Base-by-base conservation (phyloP, 305 asterid genomes). In the Lippia alba region DNA sequence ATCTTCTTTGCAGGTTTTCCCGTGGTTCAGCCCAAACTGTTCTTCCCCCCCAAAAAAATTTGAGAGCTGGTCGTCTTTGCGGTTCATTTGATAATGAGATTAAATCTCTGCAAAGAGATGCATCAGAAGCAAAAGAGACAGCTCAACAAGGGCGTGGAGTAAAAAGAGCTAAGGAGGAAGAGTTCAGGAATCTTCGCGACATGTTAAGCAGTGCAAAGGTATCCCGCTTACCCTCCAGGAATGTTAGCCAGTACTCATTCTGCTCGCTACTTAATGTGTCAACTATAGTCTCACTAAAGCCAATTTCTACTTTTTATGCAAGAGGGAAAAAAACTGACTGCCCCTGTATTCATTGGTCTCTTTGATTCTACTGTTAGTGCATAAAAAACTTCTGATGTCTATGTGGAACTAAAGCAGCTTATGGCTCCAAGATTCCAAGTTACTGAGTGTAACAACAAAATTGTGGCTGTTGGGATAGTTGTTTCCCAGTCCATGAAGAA, bases 21-120 rank as follows among this genome's bases (percentile, higher is more conserved):
- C 99, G 97, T 57, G 88, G 92, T 82, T 84, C 96, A 64, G 84
- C 89, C 61, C 87, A 94, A 83, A 94, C 97, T 57, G 72, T 83
- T 80, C 96, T 94, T 69, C 99, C 99, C 24, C 96, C 96, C 40
- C 82, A 64, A 79, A 87, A 73, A 83, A 81, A 82, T 62, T 15
- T 61, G 11, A 85, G 93, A 77, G 79, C 76, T 80, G 88, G 91
- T 33, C 99, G 98, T 70, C 96, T 94, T 66, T 86, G 86, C 85
- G 88, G 96, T 78, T 94, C 98, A 74, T 94, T 82, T 82, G 99
- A 87, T 60, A 74, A 82, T 73, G 86, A 85, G 79, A 88, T 94
- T 56, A 77, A 76, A 39, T 7, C 61, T 66, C 83, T 88, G 72
- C 91, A 92, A 84, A 82, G 67, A 46, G 84, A 87, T 40, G 96